Conservation (phyloP, 2,329 filamentous ascomycete species). For the Pyrenochaeta sp. region DNA sequence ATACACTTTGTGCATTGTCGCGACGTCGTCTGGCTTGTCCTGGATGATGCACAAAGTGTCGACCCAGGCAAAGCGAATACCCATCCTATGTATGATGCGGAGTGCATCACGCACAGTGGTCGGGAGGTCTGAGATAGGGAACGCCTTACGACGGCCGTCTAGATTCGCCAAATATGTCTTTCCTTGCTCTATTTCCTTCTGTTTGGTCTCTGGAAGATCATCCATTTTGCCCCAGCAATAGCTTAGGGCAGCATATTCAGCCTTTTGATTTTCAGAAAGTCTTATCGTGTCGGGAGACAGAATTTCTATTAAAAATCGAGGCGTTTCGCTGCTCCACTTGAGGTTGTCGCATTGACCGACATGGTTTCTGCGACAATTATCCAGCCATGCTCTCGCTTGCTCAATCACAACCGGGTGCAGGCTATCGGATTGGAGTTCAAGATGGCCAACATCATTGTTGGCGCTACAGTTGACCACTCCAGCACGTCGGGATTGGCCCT, state of each 20-base stretch:
- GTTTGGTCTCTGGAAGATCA: neutral
- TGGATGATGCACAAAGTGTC: conserved; percentile 15
- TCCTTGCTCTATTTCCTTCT: conserved; percentile 1
- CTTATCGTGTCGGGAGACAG: conserved; percentile 3
- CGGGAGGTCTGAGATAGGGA: conserved; percentile 5
- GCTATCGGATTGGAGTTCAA: conserved; percentile 5
- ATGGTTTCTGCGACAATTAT: conserved; percentile 5
- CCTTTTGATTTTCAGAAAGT: conserved; percentile 2
- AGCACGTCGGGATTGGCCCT: neutral
- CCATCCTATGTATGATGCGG: conserved; percentile 9
- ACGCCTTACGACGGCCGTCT: conserved; percentile 1
- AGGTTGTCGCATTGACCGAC: conserved; percentile 11
- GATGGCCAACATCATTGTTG: conserved; percentile 6
- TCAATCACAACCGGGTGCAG: conserved; percentile 3
- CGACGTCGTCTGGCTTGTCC: conserved; percentile 3
- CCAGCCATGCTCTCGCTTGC: conserved; percentile 9
- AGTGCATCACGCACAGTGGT: conserved; percentile 11
- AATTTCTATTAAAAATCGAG: conserved; percentile 7
- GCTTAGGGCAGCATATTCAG: conserved; percentile 9
- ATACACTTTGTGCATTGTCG: conserved; percentile 16
- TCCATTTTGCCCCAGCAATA: conserved; percentile 11
- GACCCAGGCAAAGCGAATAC: conserved; percentile 13
- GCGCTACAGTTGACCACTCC: conserved; percentile 11
- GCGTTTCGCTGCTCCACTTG: conserved; percentile 7
- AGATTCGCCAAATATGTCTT: conserved; percentile 1